Conservation (phyloP, 768 basidiomycete genomes). For the Mycena vitilis region DNA sequence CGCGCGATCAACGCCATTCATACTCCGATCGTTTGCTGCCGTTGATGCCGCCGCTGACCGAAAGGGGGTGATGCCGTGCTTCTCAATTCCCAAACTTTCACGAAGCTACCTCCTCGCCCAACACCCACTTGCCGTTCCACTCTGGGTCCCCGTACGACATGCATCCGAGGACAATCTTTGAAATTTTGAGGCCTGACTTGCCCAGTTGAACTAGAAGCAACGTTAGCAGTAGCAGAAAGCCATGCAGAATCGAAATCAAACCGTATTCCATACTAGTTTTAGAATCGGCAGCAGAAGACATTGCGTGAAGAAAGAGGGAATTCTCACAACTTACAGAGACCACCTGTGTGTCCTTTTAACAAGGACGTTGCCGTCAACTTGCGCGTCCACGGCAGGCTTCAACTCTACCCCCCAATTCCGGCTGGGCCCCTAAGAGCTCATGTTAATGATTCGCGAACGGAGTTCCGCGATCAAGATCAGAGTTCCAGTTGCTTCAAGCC, state of each 20-base stretch:
- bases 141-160: conserved; percentile 25
- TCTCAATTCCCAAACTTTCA: no score
- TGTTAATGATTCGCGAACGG: no score
- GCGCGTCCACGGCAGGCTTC: not conserved
- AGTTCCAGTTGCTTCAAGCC: no score
- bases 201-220: conserved; percentile 17
- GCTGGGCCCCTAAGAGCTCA: no score
- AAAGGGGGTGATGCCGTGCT: no score
- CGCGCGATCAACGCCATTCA: no score
- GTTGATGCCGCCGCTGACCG: no score
- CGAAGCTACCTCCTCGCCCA: conserved; percentile 23
- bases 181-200: conserved; percentile 14
- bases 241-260: no score
- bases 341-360: not conserved
- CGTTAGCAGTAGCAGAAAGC: not conserved
- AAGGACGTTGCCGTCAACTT: not conserved
- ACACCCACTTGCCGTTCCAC: conserved; percentile 22
- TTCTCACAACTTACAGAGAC: not conserved
- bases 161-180: conserved; percentile 26
- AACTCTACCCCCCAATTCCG: no score
- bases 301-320: not conserved
- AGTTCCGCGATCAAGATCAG: no score
- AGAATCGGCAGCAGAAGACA: conserved; percentile 8
- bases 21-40: no score
- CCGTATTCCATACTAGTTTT: conserved; percentile 24